Evolutionary conservation across 208 protist species (phyloP).

Genomic region (Acanthamoeba culbertsoni): DNA sequence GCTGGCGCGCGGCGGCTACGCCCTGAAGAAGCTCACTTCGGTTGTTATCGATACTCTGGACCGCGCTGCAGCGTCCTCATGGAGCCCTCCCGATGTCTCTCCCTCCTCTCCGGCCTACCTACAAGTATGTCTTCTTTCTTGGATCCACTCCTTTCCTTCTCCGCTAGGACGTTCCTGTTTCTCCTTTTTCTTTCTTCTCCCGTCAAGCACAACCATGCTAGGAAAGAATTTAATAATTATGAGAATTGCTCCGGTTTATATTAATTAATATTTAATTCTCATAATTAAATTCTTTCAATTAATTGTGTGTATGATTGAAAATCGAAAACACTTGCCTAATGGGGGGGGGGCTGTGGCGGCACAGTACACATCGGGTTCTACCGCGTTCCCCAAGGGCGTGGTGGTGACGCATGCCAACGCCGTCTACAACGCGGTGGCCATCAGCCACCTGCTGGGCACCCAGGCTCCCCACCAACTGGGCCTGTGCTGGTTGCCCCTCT

Average conservation of each 20-base stretch:
- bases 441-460: conserved; percentile 15
- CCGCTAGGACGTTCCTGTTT: too few relatives aligned
- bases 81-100: not conserved
- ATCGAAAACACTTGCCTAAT: too few relatives aligned
- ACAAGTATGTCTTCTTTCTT: not conserved
- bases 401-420: conserved; percentile 29
- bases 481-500: conserved; percentile 31
- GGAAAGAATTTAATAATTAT: too few relatives aligned
- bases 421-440: conserved; percentile 14
- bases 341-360: not conserved
- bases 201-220: too few relatives aligned
- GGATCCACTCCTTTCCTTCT: too few relatives aligned
- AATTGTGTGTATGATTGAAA: too few relatives aligned
- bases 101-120: not conserved
- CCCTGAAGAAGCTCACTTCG: not conserved
- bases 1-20: not conserved
- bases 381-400: conserved; percentile 25
- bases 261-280: too few relatives aligned
- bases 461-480: not conserved
- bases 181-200: too few relatives aligned
- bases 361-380: conserved; percentile 38
- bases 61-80: not conserved
- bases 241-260: too few relatives aligned
- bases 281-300: too few relatives aligned
- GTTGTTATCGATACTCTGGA: conserved; percentile 1